Conservation (phyloP, 108 stramenopile species). For the Skeletonema menzelii region DNA sequence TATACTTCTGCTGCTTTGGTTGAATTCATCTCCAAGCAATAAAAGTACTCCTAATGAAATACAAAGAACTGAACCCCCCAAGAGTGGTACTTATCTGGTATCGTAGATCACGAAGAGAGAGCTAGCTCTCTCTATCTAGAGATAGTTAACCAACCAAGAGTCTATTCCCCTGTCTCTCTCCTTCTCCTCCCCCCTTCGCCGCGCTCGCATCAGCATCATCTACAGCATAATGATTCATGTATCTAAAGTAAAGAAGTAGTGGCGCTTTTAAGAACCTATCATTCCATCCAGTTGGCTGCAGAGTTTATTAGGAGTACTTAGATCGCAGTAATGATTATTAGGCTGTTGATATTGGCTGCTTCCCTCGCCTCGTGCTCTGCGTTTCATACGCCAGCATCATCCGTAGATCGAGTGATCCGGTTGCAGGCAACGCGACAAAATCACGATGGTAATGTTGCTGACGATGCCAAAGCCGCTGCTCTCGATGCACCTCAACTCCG, state of each 20-base stretch:
- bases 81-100: no score
- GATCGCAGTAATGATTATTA: not conserved
- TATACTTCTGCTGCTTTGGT: no score
- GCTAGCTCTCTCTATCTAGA: no score
- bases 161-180: not conserved
- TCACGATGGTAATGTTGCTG: not conserved
- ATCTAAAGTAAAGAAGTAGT: no score
- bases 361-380: not conserved
- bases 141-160: no score
- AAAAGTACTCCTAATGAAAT: no score
- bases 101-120: no score
- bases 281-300: not conserved
- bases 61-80: no score
- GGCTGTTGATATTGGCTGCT: not conserved
- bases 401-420: not conserved
- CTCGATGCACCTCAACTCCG: conserved; percentile 7
- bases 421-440: not conserved
- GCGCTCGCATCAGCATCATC: not conserved
- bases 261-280: no score
- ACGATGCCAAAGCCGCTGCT: not conserved
- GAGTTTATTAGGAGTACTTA: no score
- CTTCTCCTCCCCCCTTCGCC: not conserved
- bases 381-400: conserved; percentile 9
- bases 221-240: no score
- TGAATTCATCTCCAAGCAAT: no score